A percentile compares a stretch with the other conserved stretches of the same genome.
Evolutionary conservation across 75 land plant species (phyloP).

Genomic region (Cryptomeria japonica): DNA sequence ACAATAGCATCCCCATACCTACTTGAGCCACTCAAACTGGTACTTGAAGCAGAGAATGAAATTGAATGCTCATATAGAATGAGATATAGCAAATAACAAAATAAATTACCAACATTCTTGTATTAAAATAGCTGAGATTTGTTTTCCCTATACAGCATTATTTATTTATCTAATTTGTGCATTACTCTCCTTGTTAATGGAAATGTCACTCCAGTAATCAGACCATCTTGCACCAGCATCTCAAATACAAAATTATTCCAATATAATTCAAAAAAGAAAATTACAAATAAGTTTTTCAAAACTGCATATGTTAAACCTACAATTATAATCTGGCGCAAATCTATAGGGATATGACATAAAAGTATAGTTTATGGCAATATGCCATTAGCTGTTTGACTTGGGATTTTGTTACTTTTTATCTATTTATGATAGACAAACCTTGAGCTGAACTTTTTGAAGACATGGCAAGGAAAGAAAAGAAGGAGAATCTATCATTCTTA

Average conservation of each 20-base stretch:
- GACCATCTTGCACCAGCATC: background rate
- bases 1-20: background rate
- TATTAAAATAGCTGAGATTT: background rate
- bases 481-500: background rate
- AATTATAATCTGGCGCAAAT: too few relatives aligned
- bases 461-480: background rate
- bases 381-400: too few relatives aligned
- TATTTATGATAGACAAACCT: background rate
- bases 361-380: too few relatives aligned
- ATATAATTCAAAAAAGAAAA: too few relatives aligned
- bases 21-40: constrained; percentile 1
- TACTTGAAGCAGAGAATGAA: background rate
- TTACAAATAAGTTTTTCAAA: too few relatives aligned
- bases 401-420: too few relatives aligned
- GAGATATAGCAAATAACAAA: background rate
- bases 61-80: background rate
- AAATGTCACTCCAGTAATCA: background rate
- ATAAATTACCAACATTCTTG: background rate
- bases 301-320: too few relatives aligned
- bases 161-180: background rate
- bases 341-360: too few relatives aligned
- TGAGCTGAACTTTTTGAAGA: background rate
- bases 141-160: background rate
- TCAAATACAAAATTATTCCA: background rate
- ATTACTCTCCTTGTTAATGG: too few relatives aligned